Conservation (phyloP, 345 rosid species). For the Geranium brycei region DNA sequence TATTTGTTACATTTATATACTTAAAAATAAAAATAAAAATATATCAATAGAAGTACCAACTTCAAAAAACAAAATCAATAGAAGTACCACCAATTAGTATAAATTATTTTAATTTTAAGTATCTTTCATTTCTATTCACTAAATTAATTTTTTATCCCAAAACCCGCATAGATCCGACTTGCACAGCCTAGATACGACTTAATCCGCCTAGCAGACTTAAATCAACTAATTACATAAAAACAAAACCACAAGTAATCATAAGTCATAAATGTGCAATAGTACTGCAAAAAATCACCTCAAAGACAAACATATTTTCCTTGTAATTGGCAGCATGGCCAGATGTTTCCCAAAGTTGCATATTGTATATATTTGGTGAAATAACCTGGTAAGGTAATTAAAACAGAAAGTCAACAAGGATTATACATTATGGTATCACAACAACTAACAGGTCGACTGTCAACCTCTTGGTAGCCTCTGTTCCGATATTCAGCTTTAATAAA, state of each 20-base stretch:
- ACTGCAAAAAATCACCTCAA: slow-evolving; percentile 46
- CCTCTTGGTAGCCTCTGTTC: slow-evolving; percentile 91
- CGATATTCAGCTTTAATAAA: slow-evolving; percentile 65
- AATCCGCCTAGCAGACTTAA: too few species aligned
- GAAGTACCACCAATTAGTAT: too few species aligned
- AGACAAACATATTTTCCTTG: slow-evolving; percentile 89
- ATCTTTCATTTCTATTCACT: too few species aligned
- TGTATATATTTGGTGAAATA: slow-evolving; percentile 79
- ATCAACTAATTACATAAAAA: too few species aligned
- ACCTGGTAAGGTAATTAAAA: slow-evolving; percentile 43
- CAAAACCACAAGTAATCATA: neutral
- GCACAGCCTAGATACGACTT: too few species aligned
- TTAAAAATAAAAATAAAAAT: too few species aligned
- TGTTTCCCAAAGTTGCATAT: slow-evolving; percentile 93
- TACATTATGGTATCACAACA: slow-evolving; percentile 1
- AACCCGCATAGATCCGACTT: too few species aligned
- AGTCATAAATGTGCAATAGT: neutral
- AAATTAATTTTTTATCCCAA: too few species aligned
- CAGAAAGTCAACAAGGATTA: slow-evolving; percentile 6
- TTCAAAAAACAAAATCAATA: too few species aligned
- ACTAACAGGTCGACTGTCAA: slow-evolving; percentile 14
- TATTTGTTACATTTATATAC: too few species aligned
- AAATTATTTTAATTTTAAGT: too few species aligned
- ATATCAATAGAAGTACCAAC: too few species aligned
- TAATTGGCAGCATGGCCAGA: slow-evolving; percentile 94